Evolutionary conservation across 164 flowering plant genomes (phyloP), one percentile per base, ranked within the genome.

Genomic region (Litsea cubeba): DNA sequence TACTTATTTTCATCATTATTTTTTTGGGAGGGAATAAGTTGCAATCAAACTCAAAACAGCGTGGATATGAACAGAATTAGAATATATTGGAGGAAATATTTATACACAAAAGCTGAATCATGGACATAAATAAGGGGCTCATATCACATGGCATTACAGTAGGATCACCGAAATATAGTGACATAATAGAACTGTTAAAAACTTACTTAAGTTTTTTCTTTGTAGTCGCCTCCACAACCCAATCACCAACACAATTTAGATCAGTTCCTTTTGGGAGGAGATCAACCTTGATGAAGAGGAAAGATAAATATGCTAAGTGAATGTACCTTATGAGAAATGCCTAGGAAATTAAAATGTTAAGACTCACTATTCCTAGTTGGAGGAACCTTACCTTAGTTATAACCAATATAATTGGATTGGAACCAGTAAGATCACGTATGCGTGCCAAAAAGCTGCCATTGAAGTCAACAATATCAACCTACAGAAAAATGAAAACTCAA

Each of bases 381-480:
- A 72, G 60, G 12, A 77, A 75, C 72, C 23, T 22, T 81, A 95
- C 99, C 97, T 95, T 95, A 63, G 99, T 95, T 67, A 95, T 78
- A 75, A 95, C 99, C 72, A 95, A 78, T 78, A 93, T 89, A 62
- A 95, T 93, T 24, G 99, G 99, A 87, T 95, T 95, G 75, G 96
- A 91, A 84, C 98, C 99, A 78, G 85, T 94, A 80, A 93, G 87
- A 82, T 93, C 99, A 76, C 99, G 97, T 20, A 95, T 84, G 62
- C 87, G 98, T 72, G 91, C 87, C 88, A 95, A 81, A 81, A 95
- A 95, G 78, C 99, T 95, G 75, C 99, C 99, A 82, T 89, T 95
- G 88, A 95, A 95, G 81, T 95, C 99, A 78, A 92, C 96, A 79
- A 95, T 87, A 78, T 95, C 99, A 79, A 93, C 98, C 99, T 95